Evolutionary conservation across 768 basidiomycete species (phyloP), one percentile per base, ranked within the genome.

Genomic region (Pleurotus salmoneostramineus): DNA sequence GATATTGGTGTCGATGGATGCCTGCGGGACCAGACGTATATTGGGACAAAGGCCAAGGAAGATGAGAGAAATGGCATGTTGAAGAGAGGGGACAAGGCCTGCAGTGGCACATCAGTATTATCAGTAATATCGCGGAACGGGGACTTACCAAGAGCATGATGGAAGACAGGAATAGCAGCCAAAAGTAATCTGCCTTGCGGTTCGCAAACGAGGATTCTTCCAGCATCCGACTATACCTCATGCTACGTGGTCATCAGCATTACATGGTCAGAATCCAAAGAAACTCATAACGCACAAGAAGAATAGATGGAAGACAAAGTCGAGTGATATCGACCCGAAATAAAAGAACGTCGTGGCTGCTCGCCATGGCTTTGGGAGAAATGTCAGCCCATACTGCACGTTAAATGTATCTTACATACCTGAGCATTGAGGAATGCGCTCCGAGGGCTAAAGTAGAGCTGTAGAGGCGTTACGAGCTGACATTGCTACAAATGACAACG

Each of bases 161-260:
- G 0, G 93, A 83, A 12, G 93, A 95, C 55, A 92, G 81, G 49
- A 94, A 74, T 31, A 99, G 82, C 7, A 98, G 79, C 93, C 94
- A 98, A 66, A 96, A 89, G 71, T 97, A 99, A 69, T 98, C 96
- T 17, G 95, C 96, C 70, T 81, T 88, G 56, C 81, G 82, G 63
- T 94, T 94, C 42, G 91, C 87, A 69, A 96, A 99, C 2, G 93
- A 93, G 11, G 93, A 95, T 72, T 98, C 95, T 72, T 99, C 97
- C 3, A 99, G 77, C 88, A 98, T 91, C 46, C 95, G 82, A 62
- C 93, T 95, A 68, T 98, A 98, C 54, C 97, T 80, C 95, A 98
- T 96, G 70, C 95, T 97, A 66, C 31, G 31, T n/a, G 37, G 17
- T n/a, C 33, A 33, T n/a, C 17, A 57, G 58, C 45, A 56, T 6